These are phyloP conservation scores for Euphorbia corollata DNA, from an alignment of 441 rosid species.

Conservation along the genomic window DNA sequence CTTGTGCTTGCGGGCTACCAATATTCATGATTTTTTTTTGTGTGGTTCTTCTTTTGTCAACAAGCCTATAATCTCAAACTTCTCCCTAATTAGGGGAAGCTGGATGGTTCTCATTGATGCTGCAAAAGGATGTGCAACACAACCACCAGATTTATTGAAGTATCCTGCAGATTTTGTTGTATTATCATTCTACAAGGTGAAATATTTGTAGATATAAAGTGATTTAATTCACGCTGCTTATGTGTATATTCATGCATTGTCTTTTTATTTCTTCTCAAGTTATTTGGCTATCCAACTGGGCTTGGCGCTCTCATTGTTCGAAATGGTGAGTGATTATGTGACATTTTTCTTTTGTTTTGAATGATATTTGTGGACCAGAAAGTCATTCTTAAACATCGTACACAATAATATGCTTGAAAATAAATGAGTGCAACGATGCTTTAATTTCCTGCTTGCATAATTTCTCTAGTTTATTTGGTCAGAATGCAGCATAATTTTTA, in stretches of 20 bases:
- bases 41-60: not conserved
- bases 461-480: too few species aligned
- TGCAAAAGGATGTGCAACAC: conserved; percentile 85
- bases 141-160: conserved; percentile 70
- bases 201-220: not conserved
- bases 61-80: not conserved
- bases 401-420: not conserved
- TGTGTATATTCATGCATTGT: conserved; percentile 24
- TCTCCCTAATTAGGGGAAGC: conserved; percentile 38
- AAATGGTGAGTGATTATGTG: conserved; percentile 47
- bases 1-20: too few species aligned
- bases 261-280: conserved; percentile 36
- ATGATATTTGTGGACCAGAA: not conserved
- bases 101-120: conserved; percentile 97
- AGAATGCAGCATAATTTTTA: not conserved
- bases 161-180: conserved; percentile 90
- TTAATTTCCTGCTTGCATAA: not conserved
- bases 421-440: not conserved
- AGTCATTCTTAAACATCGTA: not conserved
- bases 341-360: not conserved
- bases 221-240: not conserved
- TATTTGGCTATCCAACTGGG: conserved; percentile 99
- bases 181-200: conserved; percentile 86
- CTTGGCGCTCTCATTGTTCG: conserved; percentile 87
- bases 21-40: not conserved